phyloP scores from a whole-genome alignment of 805 yeast genomes.

The Candida gorgasii region DNA sequence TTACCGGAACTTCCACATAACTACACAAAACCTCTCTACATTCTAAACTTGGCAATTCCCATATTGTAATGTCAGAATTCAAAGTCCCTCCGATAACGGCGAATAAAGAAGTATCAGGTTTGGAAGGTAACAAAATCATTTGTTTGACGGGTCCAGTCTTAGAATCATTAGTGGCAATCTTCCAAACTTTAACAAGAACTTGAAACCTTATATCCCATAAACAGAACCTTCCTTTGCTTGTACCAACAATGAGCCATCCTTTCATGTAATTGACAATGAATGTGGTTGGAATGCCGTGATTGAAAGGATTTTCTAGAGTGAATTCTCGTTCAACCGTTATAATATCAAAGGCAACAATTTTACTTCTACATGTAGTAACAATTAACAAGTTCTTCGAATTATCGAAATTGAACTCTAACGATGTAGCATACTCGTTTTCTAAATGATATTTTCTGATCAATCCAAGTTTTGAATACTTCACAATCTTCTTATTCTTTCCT shows the following conservation, averaged over 20 bases:
- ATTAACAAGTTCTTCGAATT: slow-evolving; percentile 34
- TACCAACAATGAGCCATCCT: slow-evolving; percentile 74
- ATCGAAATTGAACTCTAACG: slow-evolving; percentile 8
- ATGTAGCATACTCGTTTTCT: slow-evolving; percentile 19
- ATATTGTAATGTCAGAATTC: slow-evolving; percentile 57
- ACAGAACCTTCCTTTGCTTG: slow-evolving; percentile 68
- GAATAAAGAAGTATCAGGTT: slow-evolving; percentile 12
- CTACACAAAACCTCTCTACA: slow-evolving; percentile 44
- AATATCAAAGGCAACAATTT: slow-evolving; percentile 57
- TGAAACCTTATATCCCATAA: slow-evolving; percentile 82
- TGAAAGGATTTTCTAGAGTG: slow-evolving; percentile 52
- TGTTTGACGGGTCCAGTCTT: slow-evolving; percentile 17
- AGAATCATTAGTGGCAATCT: slow-evolving; percentile 39
- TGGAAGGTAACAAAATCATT: slow-evolving; percentile 12
- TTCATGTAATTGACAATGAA: slow-evolving; percentile 55
- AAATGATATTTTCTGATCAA: slow-evolving; percentile 45
- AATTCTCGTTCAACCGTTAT: slow-evolving; percentile 49
- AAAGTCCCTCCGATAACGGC: slow-evolving; percentile 46
- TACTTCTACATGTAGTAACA: slow-evolving; percentile 53
- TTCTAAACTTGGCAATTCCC: slow-evolving; percentile 70
- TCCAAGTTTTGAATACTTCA: slow-evolving; percentile 26
- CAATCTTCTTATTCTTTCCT: slow-evolving; percentile 33
- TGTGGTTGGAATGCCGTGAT: slow-evolving; percentile 66
- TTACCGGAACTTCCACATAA: slow-evolving; percentile 1
- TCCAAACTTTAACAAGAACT: slow-evolving; percentile 61